A percentile compares a stretch with the other conserved stretches of the same genome.
phyloP scores from a whole-genome alignment of 163 green algal genomes.

The Scenedesmus sp. region DNA sequence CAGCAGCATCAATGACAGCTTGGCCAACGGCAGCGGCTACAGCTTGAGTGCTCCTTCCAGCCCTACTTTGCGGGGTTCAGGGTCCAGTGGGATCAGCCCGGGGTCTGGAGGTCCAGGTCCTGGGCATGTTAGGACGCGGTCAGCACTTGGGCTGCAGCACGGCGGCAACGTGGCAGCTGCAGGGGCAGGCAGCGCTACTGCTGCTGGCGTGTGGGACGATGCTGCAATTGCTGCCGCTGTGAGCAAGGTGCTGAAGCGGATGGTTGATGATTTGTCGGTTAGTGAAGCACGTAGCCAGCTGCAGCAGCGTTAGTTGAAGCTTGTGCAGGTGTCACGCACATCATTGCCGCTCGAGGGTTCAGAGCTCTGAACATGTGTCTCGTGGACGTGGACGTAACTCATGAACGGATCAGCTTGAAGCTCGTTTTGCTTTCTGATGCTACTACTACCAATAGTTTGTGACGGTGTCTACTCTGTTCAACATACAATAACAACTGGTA shows the following conservation, averaged over 20 bases:
- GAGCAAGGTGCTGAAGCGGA: conserved; percentile 15
- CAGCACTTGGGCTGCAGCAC: not conserved
- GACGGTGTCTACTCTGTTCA: too few relatives aligned
- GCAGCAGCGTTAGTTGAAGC: conserved; percentile 1
- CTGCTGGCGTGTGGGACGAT: conserved; percentile 41
- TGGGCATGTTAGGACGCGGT: not conserved
- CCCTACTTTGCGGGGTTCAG: not conserved
- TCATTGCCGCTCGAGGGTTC: too few relatives aligned
- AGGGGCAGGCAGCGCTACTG: not conserved
- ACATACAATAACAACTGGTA: too few relatives aligned
- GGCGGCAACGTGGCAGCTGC: not conserved
- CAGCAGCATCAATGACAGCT: not conserved
- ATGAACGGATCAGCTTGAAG: too few relatives aligned
- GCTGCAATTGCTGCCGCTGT: conserved; percentile 43
- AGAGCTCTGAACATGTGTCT: too few relatives aligned
- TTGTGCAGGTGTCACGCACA: not conserved
- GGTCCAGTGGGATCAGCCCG: not conserved
- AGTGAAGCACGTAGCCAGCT: conserved; percentile 22
- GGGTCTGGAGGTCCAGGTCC: not conserved
- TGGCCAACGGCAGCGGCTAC: not conserved
- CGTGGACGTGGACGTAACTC: too few relatives aligned
- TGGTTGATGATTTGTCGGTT: conserved; percentile 32
- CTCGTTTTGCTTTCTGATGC: too few relatives aligned
- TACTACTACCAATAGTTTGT: too few relatives aligned
- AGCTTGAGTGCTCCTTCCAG: not conserved